Conservation (phyloP, 1,284 basidiomycete species). For the Lignosus rhinocerotis region DNA sequence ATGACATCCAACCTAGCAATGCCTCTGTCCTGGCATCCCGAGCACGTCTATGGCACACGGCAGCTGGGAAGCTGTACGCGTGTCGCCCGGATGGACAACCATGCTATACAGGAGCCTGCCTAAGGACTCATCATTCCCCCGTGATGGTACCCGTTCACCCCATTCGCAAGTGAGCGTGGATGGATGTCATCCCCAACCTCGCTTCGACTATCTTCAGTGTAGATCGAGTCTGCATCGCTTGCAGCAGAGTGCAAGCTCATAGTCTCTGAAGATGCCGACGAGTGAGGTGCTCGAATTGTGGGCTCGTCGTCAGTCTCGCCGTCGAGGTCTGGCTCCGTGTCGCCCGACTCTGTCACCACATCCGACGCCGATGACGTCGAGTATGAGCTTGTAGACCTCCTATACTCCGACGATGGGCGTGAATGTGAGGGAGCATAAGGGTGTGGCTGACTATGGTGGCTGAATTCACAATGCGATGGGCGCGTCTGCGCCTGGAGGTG, state of each 20-base stretch:
- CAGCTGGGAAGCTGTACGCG: slow-evolving; percentile 1
- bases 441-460: slow-evolving; percentile 1
- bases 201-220: slow-evolving; percentile 28
- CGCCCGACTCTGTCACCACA: slow-evolving; percentile 38
- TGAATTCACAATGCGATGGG: slow-evolving; percentile 10
- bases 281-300: slow-evolving; percentile 59
- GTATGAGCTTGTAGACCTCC: slow-evolving; percentile 26
- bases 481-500: slow-evolving; percentile 27
- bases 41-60: slow-evolving; percentile 18
- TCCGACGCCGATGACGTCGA: slow-evolving; percentile 32
- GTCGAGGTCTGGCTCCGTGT: slow-evolving; percentile 50
- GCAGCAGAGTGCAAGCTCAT: slow-evolving; percentile 37
- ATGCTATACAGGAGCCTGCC: slow-evolving; percentile 15
- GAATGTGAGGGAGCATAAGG: slow-evolving; percentile 22
- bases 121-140: slow-evolving; percentile 27
- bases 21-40: slow-evolving; percentile 7
- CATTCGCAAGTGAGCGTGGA: slow-evolving; percentile 1
- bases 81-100: slow-evolving; percentile 7
- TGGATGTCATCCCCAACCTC: slow-evolving; percentile 18
- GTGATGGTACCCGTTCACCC: slow-evolving; percentile 17
- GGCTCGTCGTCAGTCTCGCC: slow-evolving; percentile 75
- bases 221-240: slow-evolving; percentile 32
- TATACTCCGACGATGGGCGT: slow-evolving; percentile 22
- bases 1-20: slow-evolving; percentile 11
- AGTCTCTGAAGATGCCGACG: slow-evolving; percentile 39